A percentile compares a stretch with the other conserved stretches of the same genome.
Evolutionary conservation across 225 moss, liverwort and hornwort species (phyloP).

Genomic region (Antitrichia curtipendula): DNA sequence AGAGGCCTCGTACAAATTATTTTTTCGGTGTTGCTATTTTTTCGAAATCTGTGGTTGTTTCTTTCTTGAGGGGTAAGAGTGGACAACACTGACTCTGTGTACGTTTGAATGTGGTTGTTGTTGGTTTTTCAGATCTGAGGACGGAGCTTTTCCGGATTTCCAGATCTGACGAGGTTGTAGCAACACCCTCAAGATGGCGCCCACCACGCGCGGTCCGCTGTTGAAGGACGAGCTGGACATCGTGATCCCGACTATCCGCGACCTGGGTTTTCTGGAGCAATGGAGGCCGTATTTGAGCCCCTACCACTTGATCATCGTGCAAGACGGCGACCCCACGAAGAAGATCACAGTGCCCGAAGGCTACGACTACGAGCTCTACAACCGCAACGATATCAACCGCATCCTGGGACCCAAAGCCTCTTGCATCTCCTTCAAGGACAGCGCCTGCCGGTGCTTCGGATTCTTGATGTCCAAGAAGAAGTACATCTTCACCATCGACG

Average conservation of each 20-base stretch:
- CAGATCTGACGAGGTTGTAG: background rate
- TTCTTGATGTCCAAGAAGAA: slow-evolving; percentile 71
- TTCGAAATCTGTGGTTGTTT: background rate
- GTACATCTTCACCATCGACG: slow-evolving; percentile 64
- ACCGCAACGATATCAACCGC: slow-evolving; percentile 61
- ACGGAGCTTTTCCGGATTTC: too few species aligned
- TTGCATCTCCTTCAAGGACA: slow-evolving; percentile 63
- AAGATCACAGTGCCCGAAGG: slow-evolving; percentile 52
- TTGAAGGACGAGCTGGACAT: slow-evolving; percentile 56
- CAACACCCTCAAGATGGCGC: background rate
- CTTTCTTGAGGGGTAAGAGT: background rate
- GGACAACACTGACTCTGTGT: background rate
- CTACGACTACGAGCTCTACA: slow-evolving; percentile 55
- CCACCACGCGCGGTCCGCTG: slow-evolving; percentile 18
- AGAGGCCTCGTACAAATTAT: background rate
- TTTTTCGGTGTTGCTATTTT: background rate
- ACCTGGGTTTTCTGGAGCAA: slow-evolving; percentile 50
- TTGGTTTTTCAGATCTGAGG: background rate
- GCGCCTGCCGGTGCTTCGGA: slow-evolving; percentile 61
- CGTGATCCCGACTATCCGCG: slow-evolving; percentile 54
- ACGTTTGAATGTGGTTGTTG: background rate
- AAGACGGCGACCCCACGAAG: slow-evolving; percentile 48
- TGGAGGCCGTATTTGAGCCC: slow-evolving; percentile 61
- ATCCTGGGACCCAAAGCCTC: slow-evolving; percentile 51
- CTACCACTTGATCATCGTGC: slow-evolving; percentile 59